Percentiles rank a stretch among this genome's conserved stretches.
Conservation (phyloP, 2,329 filamentous ascomycete species). For the Colletotrichum zoysiae region DNA sequence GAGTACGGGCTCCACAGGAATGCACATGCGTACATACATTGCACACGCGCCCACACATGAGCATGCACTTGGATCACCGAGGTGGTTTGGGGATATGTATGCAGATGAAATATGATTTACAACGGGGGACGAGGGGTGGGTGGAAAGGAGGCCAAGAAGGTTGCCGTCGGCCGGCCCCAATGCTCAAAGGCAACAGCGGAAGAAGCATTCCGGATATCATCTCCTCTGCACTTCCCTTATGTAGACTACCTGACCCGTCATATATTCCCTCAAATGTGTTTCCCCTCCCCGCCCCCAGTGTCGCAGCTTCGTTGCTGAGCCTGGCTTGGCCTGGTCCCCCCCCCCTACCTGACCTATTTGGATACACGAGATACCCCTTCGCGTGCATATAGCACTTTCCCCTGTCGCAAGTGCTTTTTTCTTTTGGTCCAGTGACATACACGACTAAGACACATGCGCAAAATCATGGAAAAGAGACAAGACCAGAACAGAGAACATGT, state of each 20-base stretch:
- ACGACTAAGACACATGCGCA: background rate
- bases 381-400: background rate
- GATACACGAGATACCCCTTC: constrained; percentile 3
- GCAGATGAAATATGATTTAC: constrained; percentile 24
- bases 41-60: background rate
- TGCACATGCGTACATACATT: background rate
- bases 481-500: constrained; percentile 19
- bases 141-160: background rate
- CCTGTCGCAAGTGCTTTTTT: background rate
- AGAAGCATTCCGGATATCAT: no score
- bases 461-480: constrained; percentile 20
- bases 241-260: background rate
- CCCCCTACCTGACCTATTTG: background rate
- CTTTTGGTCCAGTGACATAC: constrained; percentile 24
- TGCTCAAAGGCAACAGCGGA: background rate
- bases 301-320: constrained; percentile 19
- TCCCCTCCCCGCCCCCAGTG: background rate
- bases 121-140: background rate
- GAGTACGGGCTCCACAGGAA: background rate
- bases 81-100: background rate
- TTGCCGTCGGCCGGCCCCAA: background rate
- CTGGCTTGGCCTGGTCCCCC: no score
- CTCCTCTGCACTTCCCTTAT: background rate
- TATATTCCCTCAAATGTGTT: background rate
- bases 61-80: background rate